Conservation (phyloP, 2,329 filamentous ascomycete genomes). For the Calonectria honghensis region DNA sequence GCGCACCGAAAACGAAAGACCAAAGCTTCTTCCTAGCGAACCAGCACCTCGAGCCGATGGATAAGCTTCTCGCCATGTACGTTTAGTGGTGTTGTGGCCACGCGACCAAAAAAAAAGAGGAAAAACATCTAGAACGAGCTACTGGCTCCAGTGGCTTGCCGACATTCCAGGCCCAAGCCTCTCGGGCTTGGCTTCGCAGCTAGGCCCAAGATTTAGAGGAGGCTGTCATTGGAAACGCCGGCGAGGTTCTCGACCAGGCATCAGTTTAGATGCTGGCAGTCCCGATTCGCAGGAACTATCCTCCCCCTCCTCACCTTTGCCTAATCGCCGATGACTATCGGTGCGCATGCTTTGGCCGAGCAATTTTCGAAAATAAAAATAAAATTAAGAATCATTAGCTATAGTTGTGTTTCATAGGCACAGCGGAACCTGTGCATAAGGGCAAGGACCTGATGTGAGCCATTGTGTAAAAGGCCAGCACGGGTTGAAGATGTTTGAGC, state of each 20-base stretch:
- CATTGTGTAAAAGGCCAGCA: neutral
- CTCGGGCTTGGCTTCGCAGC: neutral
- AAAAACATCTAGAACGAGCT: slow-evolving; percentile 1
- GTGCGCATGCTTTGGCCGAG: neutral
- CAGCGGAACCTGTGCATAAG: neutral
- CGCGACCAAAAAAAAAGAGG: slow-evolving; percentile 1
- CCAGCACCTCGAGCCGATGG: neutral
- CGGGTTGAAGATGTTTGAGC: neutral
- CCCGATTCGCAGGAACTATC: neutral
- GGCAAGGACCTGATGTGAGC: neutral
- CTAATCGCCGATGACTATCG: neutral
- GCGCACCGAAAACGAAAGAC: neutral
- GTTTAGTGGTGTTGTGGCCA: neutral
- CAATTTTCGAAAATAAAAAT: neutral
- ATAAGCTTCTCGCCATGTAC: slow-evolving; percentile 12
- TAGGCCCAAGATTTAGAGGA: neutral
- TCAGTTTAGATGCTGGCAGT: neutral
- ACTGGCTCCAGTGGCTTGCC: neutral
- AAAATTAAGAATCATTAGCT: neutral
- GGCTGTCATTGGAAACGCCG: neutral
- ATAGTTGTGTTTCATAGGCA: neutral
- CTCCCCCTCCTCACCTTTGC: neutral
- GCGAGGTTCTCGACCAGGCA: neutral
- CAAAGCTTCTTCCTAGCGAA: neutral
- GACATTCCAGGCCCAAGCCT: slow-evolving; percentile 7